Conservation (phyloP, 2,329 filamentous ascomycete species). For the Aureobasidium sp. region DNA sequence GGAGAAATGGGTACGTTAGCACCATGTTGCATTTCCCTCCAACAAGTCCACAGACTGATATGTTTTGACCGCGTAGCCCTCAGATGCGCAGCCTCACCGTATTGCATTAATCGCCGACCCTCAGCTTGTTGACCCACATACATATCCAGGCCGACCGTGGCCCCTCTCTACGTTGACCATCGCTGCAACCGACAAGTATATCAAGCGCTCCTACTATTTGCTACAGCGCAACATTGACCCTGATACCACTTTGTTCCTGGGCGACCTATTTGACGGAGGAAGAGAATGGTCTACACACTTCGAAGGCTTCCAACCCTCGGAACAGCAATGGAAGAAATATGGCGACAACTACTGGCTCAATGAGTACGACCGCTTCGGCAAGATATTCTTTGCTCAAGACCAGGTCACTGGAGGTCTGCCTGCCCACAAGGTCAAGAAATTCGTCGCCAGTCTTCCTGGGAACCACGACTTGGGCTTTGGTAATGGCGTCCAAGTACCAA, state of each 20-base stretch:
- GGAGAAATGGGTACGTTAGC: conserved; percentile 75
- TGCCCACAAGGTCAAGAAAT: conserved; percentile 66
- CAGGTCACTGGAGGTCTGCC: conserved; percentile 49
- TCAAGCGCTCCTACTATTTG: conserved; percentile 72
- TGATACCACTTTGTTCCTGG: conserved; percentile 83
- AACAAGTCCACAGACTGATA: no score
- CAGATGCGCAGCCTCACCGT: conserved; percentile 71
- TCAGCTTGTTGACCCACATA: conserved; percentile 87
- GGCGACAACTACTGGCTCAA: conserved; percentile 75
- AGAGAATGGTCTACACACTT: conserved; percentile 73
- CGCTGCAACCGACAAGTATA: conserved; percentile 79
- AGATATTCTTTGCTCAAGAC: conserved; percentile 60
- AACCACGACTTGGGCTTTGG: conserved; percentile 96
- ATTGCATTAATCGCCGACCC: conserved; percentile 82
- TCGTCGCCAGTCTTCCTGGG: conserved; percentile 80
- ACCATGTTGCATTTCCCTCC: background rate
- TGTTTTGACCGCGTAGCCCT: conserved; percentile 52
- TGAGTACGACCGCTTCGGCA: conserved; percentile 80
- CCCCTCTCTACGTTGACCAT: conserved; percentile 60
- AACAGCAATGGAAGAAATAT: conserved; percentile 66
- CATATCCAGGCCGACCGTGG: conserved; percentile 80
- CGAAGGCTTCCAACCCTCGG: conserved; percentile 44
- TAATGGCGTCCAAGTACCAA: conserved; percentile 69
- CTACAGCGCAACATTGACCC: conserved; percentile 72
- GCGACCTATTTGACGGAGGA: conserved; percentile 91